These are phyloP conservation scores for Botrytis deweyae DNA, from an alignment of 2,329 filamentous ascomycete species.

Conservation along the genomic window DNA sequence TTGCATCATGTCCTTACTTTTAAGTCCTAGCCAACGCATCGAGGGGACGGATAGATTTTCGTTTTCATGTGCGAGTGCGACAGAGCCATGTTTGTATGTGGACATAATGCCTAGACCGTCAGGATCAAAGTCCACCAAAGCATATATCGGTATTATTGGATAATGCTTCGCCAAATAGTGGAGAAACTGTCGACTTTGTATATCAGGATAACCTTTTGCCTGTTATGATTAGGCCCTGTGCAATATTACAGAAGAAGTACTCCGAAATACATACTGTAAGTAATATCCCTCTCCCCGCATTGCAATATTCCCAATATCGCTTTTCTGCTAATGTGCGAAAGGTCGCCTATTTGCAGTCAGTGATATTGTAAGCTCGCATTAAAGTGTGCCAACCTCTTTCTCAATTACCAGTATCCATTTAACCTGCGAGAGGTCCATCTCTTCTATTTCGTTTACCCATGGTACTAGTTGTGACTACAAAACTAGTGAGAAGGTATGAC, in stretches of 20 bases:
- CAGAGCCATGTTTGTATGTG: constrained; percentile 72
- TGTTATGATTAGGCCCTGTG: constrained; percentile 38
- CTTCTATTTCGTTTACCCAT: constrained; percentile 48
- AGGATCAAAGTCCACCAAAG: constrained; percentile 73
- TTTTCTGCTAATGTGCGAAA: constrained; percentile 65
- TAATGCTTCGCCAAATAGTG: constrained; percentile 49
- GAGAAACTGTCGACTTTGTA: constrained; percentile 67
- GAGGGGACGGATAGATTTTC: constrained; percentile 47
- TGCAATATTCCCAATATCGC: constrained; percentile 51
- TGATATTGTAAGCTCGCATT: not conserved
- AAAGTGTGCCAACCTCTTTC: constrained; percentile 60
- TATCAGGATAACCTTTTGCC: constrained; percentile 81
- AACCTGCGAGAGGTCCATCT: constrained; percentile 49
- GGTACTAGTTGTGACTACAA: constrained; percentile 62
- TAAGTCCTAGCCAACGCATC: constrained; percentile 64
- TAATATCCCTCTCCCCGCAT: constrained; percentile 59
- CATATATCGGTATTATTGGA: constrained; percentile 57
- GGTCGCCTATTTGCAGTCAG: constrained; percentile 58
- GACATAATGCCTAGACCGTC: constrained; percentile 72
- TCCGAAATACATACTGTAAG: constrained; percentile 55
- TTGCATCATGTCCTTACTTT: constrained; percentile 36
- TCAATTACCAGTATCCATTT: constrained; percentile 73
- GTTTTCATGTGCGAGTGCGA: constrained; percentile 58
- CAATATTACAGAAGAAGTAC: not conserved
- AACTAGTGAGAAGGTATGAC: constrained; percentile 8